These are phyloP conservation scores for Terfezia claveryi DNA, from an alignment of 495 filamentous ascomycete genomes.

Conservation along the genomic window DNA sequence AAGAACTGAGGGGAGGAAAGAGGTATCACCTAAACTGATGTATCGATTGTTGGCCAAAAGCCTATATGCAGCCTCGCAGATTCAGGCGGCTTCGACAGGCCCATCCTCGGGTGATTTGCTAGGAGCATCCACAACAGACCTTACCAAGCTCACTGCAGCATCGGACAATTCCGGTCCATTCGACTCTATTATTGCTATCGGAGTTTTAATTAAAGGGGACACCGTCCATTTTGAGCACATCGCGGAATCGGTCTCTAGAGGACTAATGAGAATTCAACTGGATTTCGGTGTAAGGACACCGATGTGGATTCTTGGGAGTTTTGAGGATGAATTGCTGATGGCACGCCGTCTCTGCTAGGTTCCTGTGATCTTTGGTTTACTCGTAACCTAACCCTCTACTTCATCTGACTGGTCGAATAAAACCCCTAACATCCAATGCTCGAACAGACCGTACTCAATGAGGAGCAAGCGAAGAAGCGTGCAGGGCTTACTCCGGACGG, in stretches of 20 bases:
- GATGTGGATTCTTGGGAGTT: too few relatives aligned
- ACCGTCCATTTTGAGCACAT: constrained; percentile 99
- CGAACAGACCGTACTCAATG: constrained; percentile 47
- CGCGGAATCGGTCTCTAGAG: constrained; percentile 68
- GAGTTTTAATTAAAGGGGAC: constrained; percentile 90
- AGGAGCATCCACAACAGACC: constrained; percentile 27
- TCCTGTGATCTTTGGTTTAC: constrained; percentile 76
- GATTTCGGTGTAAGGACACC: constrained; percentile 36
- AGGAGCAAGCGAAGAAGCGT: constrained; percentile 66
- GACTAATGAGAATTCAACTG: constrained; percentile 81
- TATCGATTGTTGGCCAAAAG: constrained; percentile 24
- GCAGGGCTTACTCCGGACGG: constrained; percentile 47
- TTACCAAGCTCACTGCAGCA: constrained; percentile 14
- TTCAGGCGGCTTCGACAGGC: constrained; percentile 44
- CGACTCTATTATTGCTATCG: constrained; percentile 85
- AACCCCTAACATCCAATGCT: not conserved
- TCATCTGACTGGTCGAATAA: not conserved
- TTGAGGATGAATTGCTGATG: too few relatives aligned
- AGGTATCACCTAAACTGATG: not conserved
- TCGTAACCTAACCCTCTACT: constrained; percentile 19
- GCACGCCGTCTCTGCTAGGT: constrained; percentile 14
- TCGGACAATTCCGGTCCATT: constrained; percentile 38
- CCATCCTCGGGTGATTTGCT: constrained; percentile 56
- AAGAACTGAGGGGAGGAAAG: not conserved
- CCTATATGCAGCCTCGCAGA: constrained; percentile 66